Percentiles rank a stretch among this genome's conserved stretches.
phyloP scores from a whole-genome alignment of 495 filamentous ascomycete genomes.

The Aspergillus biplanus region DNA sequence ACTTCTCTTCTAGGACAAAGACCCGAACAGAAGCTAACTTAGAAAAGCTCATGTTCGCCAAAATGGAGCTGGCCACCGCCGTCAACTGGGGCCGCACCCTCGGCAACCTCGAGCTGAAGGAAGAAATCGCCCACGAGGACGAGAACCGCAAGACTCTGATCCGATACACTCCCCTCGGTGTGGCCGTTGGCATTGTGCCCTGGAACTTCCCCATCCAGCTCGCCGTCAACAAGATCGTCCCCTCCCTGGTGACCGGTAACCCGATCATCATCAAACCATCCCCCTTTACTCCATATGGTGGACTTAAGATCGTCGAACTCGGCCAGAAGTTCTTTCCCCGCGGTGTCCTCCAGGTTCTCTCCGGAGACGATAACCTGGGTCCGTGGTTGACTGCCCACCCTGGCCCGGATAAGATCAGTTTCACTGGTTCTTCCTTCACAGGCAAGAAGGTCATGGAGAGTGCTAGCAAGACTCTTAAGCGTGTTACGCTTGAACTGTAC shows the following conservation, averaged over 20 bases:
- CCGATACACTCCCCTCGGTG: constrained; percentile 33
- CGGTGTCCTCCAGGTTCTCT: constrained; percentile 85
- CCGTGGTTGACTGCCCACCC: constrained; percentile 75
- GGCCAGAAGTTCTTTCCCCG: constrained; percentile 81
- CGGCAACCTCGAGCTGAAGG: background rate
- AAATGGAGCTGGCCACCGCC: background rate
- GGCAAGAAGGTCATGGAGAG: constrained; percentile 36
- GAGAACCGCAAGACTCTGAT: background rate
- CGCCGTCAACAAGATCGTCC: constrained; percentile 46
- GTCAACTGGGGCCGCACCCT: background rate
- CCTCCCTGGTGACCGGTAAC: constrained; percentile 60
- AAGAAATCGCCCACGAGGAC: constrained; percentile 12
- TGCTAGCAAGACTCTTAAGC: constrained; percentile 52
- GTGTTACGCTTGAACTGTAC: constrained; percentile 48
- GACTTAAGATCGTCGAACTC: constrained; percentile 83
- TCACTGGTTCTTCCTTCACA: constrained; percentile 31
- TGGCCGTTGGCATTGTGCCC: constrained; percentile 36
- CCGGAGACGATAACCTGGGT: constrained; percentile 80
- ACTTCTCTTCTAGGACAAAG: background rate
- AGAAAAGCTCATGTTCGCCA: constrained; percentile 11
- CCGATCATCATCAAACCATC: constrained; percentile 85
- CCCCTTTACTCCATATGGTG: constrained; percentile 85
- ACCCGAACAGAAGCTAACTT: background rate
- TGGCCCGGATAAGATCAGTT: constrained; percentile 73
- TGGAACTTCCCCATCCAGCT: constrained; percentile 36